Evolutionary conservation across 2,329 filamentous ascomycete species (phyloP).

Genomic region (Talaromyces sp.): DNA sequence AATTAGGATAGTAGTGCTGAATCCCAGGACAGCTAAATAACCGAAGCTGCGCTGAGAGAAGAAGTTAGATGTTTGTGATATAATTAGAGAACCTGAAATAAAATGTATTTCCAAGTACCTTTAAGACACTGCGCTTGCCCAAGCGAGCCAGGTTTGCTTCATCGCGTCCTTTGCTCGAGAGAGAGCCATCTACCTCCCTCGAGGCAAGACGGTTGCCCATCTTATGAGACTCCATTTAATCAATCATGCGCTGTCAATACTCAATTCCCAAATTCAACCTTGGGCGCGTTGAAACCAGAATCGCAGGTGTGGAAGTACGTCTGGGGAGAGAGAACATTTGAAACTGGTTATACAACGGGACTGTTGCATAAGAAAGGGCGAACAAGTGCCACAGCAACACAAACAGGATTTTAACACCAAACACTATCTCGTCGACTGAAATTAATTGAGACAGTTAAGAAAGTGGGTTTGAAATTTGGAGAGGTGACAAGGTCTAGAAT

Average conservation of each 20-base stretch:
- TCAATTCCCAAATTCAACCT: not conserved
- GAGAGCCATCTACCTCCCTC: slow-evolving; percentile 1
- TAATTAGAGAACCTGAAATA: not conserved
- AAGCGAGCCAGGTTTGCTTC: slow-evolving; percentile 43
- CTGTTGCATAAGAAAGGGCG: not conserved
- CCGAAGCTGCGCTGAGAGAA: slow-evolving; percentile 4
- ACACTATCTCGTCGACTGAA: not conserved
- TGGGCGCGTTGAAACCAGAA: not conserved
- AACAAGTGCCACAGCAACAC: not conserved
- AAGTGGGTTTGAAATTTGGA: too few relatives aligned
- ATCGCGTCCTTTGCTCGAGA: slow-evolving; percentile 24
- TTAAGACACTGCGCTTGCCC: slow-evolving; percentile 47
- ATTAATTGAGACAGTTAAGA: too few relatives aligned
- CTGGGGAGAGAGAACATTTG: not conserved
- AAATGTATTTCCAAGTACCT: slow-evolving; percentile 18
- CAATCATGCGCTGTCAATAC: slow-evolving; percentile 3
- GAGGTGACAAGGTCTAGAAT: not conserved
- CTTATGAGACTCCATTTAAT: slow-evolving; percentile 4
- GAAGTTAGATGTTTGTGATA: not conserved
- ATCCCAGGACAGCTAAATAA: slow-evolving; percentile 4
- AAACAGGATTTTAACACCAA: not conserved
- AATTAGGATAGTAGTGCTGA: slow-evolving; percentile 7
- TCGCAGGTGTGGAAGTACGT: not conserved
- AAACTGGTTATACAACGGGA: not conserved
- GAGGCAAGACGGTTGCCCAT: not conserved